Evolutionary conservation across 2,329 filamentous ascomycete genomes (phyloP).

Genomic region (Sporothrix globosa): DNA sequence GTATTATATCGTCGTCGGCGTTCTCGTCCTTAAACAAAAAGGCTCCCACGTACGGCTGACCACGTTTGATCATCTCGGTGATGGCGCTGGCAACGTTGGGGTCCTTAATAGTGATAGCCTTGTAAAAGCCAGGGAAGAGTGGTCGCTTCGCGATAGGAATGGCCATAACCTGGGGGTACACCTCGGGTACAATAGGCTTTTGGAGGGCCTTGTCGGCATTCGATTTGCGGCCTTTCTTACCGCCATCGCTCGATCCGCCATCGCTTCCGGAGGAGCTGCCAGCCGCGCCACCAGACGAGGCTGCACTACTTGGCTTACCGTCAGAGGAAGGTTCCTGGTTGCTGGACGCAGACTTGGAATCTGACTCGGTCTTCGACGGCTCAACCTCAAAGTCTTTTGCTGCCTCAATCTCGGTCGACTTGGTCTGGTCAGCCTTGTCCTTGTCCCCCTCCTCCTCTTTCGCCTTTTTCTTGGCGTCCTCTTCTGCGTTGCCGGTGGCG

Average conservation of each 20-base stretch:
- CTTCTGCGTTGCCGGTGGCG: slow-evolving; percentile 13
- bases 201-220: slow-evolving; percentile 71
- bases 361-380: slow-evolving; percentile 42
- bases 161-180: slow-evolving; percentile 96
- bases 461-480: slow-evolving; percentile 33
- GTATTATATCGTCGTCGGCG: slow-evolving; percentile 90
- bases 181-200: slow-evolving; percentile 88
- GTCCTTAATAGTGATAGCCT: slow-evolving; percentile 95
- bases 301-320: slow-evolving; percentile 51
- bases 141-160: slow-evolving; percentile 94
- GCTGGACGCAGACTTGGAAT: slow-evolving; percentile 45
- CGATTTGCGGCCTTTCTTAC: slow-evolving; percentile 72
- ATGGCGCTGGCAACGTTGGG: slow-evolving; percentile 89
- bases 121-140: slow-evolving; percentile 97
- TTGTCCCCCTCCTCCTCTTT: slow-evolving; percentile 34
- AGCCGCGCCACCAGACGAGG: slow-evolving; percentile 13
- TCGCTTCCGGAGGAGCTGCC: slow-evolving; percentile 57
- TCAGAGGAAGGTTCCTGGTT: slow-evolving; percentile 49
- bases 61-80: slow-evolving; percentile 93
- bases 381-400: slow-evolving; percentile 28
- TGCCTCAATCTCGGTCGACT: slow-evolving; percentile 24
- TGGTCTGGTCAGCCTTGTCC: slow-evolving; percentile 23
- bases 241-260: slow-evolving; percentile 56
- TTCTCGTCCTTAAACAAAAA: slow-evolving; percentile 97
- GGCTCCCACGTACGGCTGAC: slow-evolving; percentile 94